Percentiles rank a stretch among this genome's conserved stretches.
Evolutionary conservation across 805 yeast genomes (phyloP).

Genomic region (Starmerella asiatica): DNA sequence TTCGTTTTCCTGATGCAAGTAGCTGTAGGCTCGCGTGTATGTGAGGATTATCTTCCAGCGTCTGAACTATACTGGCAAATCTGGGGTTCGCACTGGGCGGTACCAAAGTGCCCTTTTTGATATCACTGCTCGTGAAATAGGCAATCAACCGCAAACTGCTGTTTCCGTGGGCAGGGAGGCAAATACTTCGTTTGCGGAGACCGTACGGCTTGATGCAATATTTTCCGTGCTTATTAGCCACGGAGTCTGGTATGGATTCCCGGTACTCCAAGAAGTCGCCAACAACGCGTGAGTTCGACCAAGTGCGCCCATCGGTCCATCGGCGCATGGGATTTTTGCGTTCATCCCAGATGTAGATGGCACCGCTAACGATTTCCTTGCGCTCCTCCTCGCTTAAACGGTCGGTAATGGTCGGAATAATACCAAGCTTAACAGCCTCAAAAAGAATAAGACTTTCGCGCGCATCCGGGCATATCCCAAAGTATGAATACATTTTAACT

Average conservation of each 20-base stretch:
- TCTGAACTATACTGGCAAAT: constrained; percentile 24
- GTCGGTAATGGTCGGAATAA: constrained; percentile 46
- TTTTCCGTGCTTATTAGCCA: constrained; percentile 22
- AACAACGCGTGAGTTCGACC: constrained; percentile 60
- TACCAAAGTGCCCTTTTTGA: constrained; percentile 22
- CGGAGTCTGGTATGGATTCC: constrained; percentile 38
- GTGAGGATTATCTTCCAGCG: constrained; percentile 2
- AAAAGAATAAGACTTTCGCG: constrained; percentile 50
- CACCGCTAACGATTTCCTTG: constrained; percentile 40
- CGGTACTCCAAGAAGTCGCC: constrained; percentile 50
- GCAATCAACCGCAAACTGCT: constrained; percentile 50
- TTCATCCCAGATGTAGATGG: constrained; percentile 62
- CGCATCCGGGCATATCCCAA: constrained; percentile 44
- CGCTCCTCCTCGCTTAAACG: constrained; percentile 47
- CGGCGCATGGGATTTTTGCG: constrained; percentile 55
- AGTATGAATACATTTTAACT: constrained; percentile 41
- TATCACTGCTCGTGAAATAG: constrained; percentile 31
- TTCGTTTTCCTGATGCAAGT: constrained; percentile 3
- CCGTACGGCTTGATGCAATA: constrained; percentile 39
- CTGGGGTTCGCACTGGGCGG: constrained; percentile 37
- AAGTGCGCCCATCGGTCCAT: constrained; percentile 66
- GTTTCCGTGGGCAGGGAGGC: constrained; percentile 39
- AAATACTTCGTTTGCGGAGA: constrained; percentile 50
- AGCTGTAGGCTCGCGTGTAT: constrained; percentile 1
- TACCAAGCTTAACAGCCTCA: constrained; percentile 48